Conservation (phyloP, 2,329 filamentous ascomycete genomes). For the Talaromyces sp. region DNA sequence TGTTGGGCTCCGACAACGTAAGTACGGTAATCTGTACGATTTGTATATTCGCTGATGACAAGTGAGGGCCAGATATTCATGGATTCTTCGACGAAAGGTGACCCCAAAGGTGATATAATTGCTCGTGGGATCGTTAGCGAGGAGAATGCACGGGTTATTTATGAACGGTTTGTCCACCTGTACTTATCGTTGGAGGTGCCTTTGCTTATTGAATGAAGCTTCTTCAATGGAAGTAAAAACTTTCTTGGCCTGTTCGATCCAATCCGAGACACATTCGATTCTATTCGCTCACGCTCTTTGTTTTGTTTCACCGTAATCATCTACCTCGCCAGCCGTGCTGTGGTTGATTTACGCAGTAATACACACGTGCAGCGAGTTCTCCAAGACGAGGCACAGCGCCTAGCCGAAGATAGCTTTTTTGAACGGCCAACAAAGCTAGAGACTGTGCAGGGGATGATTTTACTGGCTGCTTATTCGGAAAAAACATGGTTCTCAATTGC, state of each 20-base stretch:
- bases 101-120: constrained; percentile 30
- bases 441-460: constrained; percentile 37
- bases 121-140: constrained; percentile 33
- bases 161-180: constrained; percentile 29
- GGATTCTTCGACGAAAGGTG: constrained; percentile 28
- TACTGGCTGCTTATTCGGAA: constrained; percentile 35
- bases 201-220: constrained; percentile 22
- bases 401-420: constrained; percentile 38
- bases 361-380: constrained; percentile 34
- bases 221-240: constrained; percentile 33
- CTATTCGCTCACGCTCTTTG: constrained; percentile 33
- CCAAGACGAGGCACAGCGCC: constrained; percentile 35
- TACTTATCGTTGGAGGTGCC: not conserved
- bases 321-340: constrained; percentile 34
- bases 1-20: constrained; percentile 30
- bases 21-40: constrained; percentile 1
- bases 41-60: not conserved
- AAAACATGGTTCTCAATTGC: constrained; percentile 39
- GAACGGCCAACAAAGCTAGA: constrained; percentile 36
- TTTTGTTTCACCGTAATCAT: constrained; percentile 38
- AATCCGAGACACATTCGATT: constrained; percentile 36
- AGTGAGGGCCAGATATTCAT: constrained; percentile 28
- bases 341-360: constrained; percentile 30
- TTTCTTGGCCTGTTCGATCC: constrained; percentile 35
- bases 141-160: constrained; percentile 33